These are phyloP conservation scores for Alternaria gaisen DNA, from an alignment of 2,329 filamentous ascomycete genomes.

Conservation along the genomic window DNA sequence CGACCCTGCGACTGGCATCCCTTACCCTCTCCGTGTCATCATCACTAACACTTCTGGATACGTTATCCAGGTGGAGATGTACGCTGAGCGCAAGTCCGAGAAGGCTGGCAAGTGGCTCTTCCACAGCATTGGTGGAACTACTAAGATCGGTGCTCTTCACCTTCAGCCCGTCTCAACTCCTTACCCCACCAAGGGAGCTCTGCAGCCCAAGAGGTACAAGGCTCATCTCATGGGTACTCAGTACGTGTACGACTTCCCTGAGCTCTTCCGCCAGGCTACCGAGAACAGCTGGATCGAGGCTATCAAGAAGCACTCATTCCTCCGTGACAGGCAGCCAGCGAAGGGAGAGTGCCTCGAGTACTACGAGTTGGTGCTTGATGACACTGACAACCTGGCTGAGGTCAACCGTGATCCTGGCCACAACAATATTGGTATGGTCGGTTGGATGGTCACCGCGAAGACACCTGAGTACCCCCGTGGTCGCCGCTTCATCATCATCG, in stretches of 20 bases:
- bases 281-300: slow-evolving; percentile 91
- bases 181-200: slow-evolving; percentile 97
- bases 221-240: slow-evolving; percentile 99
- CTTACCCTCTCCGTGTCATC: slow-evolving; percentile 92
- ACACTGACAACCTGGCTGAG: slow-evolving; percentile 89
- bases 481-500: slow-evolving; percentile 91
- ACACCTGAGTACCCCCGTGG: slow-evolving; percentile 96
- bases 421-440: slow-evolving; percentile 98
- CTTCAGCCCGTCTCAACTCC: slow-evolving; percentile 88
- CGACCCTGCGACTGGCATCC: slow-evolving; percentile 80
- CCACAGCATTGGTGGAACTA: slow-evolving; percentile 95
- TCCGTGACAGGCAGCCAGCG: slow-evolving; percentile 82
- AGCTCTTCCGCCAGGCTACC: slow-evolving; percentile 97
- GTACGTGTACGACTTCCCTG: slow-evolving; percentile 99
- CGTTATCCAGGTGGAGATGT: slow-evolving; percentile 96
- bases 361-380: slow-evolving; percentile 93
- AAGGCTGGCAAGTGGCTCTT: slow-evolving; percentile 95
- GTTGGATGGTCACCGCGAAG: slow-evolving; percentile 93
- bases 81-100: slow-evolving; percentile 96
- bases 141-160: slow-evolving; percentile 95
- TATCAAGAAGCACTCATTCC: slow-evolving; percentile 74
- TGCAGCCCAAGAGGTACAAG: slow-evolving; percentile 99
- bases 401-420: slow-evolving; percentile 94
- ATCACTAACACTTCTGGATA: slow-evolving; percentile 99
- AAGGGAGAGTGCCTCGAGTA: slow-evolving; percentile 92